Base-by-base conservation (phyloP, 371 early-diverging fungal genomes). In the Mucor indicus region DNA sequence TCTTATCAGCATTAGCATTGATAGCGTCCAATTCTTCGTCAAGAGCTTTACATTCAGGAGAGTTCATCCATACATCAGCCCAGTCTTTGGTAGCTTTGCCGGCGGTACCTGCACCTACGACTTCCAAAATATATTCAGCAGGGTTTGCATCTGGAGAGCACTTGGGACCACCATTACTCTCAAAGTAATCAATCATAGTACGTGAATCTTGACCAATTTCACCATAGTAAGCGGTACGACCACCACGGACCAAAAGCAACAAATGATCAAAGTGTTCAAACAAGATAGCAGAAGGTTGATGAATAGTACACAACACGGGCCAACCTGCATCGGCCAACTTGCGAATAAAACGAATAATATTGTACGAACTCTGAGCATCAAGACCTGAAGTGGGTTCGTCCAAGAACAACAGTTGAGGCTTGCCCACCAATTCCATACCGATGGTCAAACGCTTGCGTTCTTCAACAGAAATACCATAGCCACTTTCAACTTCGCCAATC, bases 361-460 rank as follows among this genome's bases (percentile, higher is more conserved):
- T 81, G 54, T 75, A 72, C 15, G 83, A 79, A 19, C 85, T 84
- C 52, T 75, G 72, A 10, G 77, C 70, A 50, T 77, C 86, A 9
- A 78, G 68, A 44, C 89, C 75, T 33, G 81, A 80, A 15, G 90
- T 90, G 12, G 90, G 89, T 66, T 91, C 92, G 64, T 91, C 92
- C 42, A 91, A 77, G 67, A 48, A 89, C 65, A 44, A 79, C 72
- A 30, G 86, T 85, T 20, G 87, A 85, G 68, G 90, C 57, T 76
- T 78, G 13, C 85, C 80, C 9, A 90, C 80, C 11, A 90, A 71
- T 53, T 87, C 87, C 46, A 62, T 55, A 19, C 77, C 87, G 15
- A 86, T 85, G 20, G 75, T 72, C 27, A 83, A 71, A 27, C 86
- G 78, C 48, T 80, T 77, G 46, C 76, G 73, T 64, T 84, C 83